Conservation (phyloP, 2,329 filamentous ascomycete genomes). For the Teratosphaeria gauchensis region DNA sequence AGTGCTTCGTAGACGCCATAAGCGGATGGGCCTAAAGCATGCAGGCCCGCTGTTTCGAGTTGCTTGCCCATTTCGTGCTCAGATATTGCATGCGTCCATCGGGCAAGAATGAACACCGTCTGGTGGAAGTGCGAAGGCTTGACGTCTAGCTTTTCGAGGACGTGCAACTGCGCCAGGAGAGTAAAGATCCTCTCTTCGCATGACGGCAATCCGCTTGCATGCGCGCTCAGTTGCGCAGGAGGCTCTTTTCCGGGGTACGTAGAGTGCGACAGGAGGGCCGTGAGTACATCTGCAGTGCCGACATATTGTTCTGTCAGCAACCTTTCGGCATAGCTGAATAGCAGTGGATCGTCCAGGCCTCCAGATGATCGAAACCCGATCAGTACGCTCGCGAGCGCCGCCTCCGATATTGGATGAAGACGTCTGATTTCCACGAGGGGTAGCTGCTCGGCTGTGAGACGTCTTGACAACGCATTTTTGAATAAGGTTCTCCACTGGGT, state of each 20-base stretch:
- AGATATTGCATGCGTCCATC: constrained; percentile 21
- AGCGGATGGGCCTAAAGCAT: constrained; percentile 14
- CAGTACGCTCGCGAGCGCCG: constrained; percentile 14
- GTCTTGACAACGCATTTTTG: constrained; percentile 9
- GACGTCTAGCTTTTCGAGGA: constrained; percentile 11
- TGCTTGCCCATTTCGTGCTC: constrained; percentile 23
- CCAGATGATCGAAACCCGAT: constrained; percentile 14
- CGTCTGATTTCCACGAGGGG: constrained; percentile 11
- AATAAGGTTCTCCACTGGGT: constrained; percentile 12
- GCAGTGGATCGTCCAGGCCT: constrained; percentile 19
- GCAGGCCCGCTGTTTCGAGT: constrained; percentile 17
- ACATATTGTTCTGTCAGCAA: constrained; percentile 16
- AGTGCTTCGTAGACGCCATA: constrained; percentile 24
- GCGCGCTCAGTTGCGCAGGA: background rate
- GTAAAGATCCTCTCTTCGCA: constrained; percentile 25
- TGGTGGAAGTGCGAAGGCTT: constrained; percentile 9
- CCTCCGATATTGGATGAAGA: constrained; percentile 6
- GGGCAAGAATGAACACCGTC: constrained; percentile 15
- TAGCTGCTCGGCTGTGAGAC: constrained; percentile 4
- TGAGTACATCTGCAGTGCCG: constrained; percentile 18
- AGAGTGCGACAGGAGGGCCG: constrained; percentile 20
- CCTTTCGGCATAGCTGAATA: constrained; percentile 18
- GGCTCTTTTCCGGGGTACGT: background rate
- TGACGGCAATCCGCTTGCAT: constrained; percentile 11
- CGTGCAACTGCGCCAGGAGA: constrained; percentile 18